Evolutionary conservation across 495 filamentous ascomycete genomes (phyloP).

Genomic region (Aspergillus baeticus): DNA sequence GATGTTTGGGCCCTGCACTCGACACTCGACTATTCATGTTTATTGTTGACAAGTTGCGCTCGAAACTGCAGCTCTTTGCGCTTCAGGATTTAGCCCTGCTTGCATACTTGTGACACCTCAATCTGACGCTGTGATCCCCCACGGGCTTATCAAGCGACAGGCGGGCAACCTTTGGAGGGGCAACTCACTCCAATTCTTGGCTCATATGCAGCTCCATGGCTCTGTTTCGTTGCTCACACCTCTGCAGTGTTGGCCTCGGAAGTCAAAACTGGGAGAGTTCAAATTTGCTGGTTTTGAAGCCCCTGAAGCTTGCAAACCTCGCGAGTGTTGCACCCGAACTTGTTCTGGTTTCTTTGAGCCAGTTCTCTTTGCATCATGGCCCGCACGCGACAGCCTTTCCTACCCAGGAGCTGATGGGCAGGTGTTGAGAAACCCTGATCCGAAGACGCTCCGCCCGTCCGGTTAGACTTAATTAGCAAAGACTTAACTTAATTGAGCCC

Average conservation of each 20-base stretch:
- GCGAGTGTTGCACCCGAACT: background rate
- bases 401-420: background rate
- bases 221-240: background rate
- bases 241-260: background rate
- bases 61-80: background rate
- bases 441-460: background rate
- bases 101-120: background rate
- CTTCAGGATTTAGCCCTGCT: background rate
- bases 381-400: constrained; percentile 1
- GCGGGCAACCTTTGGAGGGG: background rate
- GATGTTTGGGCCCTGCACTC: background rate
- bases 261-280: background rate
- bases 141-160: constrained; percentile 9
- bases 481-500: too few relatives aligned
- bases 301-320: background rate
- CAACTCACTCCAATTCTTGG: constrained; percentile 2
- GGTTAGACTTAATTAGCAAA: background rate
- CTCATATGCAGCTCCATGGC: constrained; percentile 5
- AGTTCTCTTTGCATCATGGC: background rate
- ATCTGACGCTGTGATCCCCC: constrained; percentile 3
- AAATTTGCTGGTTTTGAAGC: background rate
- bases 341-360: background rate
- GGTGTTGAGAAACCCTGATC: background rate
- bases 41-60: background rate
- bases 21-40: background rate